Evolutionary conservation across 2,329 filamentous ascomycete genomes (phyloP).

Genomic region (Xylariaceae sp.): DNA sequence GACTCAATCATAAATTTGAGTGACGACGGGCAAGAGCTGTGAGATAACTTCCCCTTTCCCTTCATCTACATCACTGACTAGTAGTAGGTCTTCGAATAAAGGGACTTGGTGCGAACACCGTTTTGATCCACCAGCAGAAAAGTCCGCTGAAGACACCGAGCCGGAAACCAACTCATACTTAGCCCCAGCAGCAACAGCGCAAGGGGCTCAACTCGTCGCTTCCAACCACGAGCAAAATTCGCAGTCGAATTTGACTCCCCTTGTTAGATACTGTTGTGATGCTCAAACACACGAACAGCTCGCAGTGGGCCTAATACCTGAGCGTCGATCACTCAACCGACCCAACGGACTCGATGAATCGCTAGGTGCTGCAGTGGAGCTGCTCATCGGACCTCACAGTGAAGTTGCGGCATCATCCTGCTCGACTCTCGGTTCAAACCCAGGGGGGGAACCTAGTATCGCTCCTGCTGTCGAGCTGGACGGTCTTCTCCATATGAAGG

Average conservation of each 20-base stretch:
- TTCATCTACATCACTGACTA: not conserved
- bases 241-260: conserved; percentile 16
- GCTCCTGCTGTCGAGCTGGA: conserved; percentile 3
- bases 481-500: not conserved
- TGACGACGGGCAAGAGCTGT: conserved; percentile 31
- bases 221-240: not conserved
- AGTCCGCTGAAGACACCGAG: not conserved
- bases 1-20: conserved; percentile 29
- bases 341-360: not conserved
- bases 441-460: not conserved
- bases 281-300: conserved; percentile 32
- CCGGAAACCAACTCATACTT: not conserved
- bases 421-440: not conserved
- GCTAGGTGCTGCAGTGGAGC: not conserved
- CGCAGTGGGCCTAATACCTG: conserved; percentile 22
- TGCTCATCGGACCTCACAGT: not conserved
- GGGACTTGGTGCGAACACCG: not conserved
- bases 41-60: conserved; percentile 17
- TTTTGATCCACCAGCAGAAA: not conserved
- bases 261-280: conserved; percentile 32
- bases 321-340: not conserved
- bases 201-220: not conserved
- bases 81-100: not conserved
- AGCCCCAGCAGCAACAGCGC: not conserved
- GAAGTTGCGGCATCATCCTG: not conserved